phyloP scores from a whole-genome alignment of 352 stramenopile genomes.

The Pythium sukuiense region DNA sequence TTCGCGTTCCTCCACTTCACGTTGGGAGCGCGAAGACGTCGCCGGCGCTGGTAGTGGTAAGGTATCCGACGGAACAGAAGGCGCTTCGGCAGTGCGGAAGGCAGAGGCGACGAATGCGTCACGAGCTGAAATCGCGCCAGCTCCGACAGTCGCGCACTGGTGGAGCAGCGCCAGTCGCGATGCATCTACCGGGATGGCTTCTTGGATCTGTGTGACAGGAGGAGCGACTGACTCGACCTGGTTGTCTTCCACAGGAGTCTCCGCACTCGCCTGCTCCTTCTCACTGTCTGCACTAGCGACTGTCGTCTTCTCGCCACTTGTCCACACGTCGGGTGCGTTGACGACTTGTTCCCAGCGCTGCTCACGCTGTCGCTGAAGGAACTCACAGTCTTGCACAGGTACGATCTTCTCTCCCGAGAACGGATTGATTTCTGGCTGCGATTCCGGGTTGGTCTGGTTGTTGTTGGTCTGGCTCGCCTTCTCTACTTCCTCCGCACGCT shows the following conservation, averaged over 20 bases:
- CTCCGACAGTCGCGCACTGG: constrained; percentile 68
- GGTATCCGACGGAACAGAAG: neutral
- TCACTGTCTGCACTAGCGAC: neutral
- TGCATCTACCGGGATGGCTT: constrained; percentile 51
- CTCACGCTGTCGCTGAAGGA: constrained; percentile 61
- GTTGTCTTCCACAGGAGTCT: constrained; percentile 20
- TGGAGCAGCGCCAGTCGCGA: constrained; percentile 59
- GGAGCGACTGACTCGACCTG: constrained; percentile 21
- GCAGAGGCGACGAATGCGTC: constrained; percentile 53
- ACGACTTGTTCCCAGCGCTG: constrained; percentile 67
- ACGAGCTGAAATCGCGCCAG: constrained; percentile 29
- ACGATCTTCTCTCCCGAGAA: constrained; percentile 79
- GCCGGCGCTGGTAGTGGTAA: constrained; percentile 1
- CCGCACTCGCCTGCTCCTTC: constrained; percentile 3
- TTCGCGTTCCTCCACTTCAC: constrained; percentile 5
- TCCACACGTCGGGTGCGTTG: constrained; percentile 32
- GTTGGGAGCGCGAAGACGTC: neutral
- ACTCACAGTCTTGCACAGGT: constrained; percentile 54
- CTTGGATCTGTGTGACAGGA: constrained; percentile 9
- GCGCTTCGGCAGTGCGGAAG: constrained; percentile 30
- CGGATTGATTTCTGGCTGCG: constrained; percentile 43
- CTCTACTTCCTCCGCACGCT: constrained; percentile 51
- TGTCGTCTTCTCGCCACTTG: constrained; percentile 1
- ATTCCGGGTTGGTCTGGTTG: constrained; percentile 17
- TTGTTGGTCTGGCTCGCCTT: constrained; percentile 15